Evolutionary conservation across 2,329 filamentous ascomycete species (phyloP).

Genomic region (Sclerotinia spermophila): DNA sequence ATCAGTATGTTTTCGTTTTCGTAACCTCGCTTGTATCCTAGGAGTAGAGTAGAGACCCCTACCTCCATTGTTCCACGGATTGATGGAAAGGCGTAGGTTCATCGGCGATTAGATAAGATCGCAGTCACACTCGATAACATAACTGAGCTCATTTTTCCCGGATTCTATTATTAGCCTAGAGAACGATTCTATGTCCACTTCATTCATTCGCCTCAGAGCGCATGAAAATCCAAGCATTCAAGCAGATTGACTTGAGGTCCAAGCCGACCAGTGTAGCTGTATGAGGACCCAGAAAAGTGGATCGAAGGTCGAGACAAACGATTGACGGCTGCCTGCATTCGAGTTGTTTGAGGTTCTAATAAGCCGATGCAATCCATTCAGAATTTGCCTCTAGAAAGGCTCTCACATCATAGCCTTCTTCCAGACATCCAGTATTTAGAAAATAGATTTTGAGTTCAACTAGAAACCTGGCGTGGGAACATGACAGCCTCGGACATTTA

Average conservation of each 20-base stretch:
- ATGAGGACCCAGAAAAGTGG: background rate
- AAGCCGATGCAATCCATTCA: background rate
- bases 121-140: background rate
- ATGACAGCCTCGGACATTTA: slow-evolving; percentile 6
- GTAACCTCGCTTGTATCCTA: background rate
- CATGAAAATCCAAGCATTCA: background rate
- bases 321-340: background rate
- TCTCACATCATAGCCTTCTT: background rate
- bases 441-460: background rate
- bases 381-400: background rate
- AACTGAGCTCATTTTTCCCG: background rate
- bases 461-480: background rate
- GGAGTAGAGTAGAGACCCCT: background rate
- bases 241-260: background rate
- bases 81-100: background rate
- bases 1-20: background rate
- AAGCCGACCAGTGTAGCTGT: background rate
- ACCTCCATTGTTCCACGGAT: background rate
- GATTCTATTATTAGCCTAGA: background rate
- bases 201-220: no score
- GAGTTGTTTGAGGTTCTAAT: background rate
- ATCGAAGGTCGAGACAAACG: background rate
- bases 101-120: slow-evolving; percentile 12
- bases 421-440: no score
- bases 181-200: background rate